Conservation (phyloP, 257 asterid genomes). For the Capsicum baccatum region DNA sequence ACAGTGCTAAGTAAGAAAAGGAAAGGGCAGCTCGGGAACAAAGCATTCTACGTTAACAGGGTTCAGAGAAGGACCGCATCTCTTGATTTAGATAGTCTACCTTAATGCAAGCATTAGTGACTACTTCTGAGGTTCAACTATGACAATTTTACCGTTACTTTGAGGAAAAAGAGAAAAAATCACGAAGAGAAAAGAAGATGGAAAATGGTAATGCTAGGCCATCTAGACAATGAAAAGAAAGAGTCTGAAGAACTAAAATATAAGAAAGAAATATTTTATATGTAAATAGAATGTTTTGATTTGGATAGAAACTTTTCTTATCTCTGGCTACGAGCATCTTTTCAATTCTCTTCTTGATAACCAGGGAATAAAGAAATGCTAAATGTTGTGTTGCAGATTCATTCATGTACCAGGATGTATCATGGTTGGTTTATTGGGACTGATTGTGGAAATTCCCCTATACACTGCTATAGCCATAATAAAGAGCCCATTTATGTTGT, state of each 20-base stretch:
- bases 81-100: neutral
- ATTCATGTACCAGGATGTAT: constrained; percentile 88
- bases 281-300: neutral
- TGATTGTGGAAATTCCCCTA: constrained; percentile 85
- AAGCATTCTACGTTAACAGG: too few species aligned
- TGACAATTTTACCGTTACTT: neutral
- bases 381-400: constrained; percentile 54
- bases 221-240: neutral
- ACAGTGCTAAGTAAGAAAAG: neutral
- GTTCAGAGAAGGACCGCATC: too few species aligned
- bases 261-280: neutral
- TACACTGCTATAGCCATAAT: constrained; percentile 77
- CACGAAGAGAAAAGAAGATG: neutral
- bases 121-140: neutral
- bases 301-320: neutral
- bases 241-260: neutral
- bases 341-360: neutral
- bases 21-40: neutral
- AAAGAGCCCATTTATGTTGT: constrained; percentile 88
- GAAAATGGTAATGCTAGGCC: neutral
- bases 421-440: constrained; percentile 72
- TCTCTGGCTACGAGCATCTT: neutral
- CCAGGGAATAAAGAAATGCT: neutral
- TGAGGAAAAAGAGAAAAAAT: neutral
- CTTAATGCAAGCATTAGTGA: neutral